Conservation (phyloP, 2,329 filamentous ascomycete genomes). For the Ambrosiella xylebori region DNA sequence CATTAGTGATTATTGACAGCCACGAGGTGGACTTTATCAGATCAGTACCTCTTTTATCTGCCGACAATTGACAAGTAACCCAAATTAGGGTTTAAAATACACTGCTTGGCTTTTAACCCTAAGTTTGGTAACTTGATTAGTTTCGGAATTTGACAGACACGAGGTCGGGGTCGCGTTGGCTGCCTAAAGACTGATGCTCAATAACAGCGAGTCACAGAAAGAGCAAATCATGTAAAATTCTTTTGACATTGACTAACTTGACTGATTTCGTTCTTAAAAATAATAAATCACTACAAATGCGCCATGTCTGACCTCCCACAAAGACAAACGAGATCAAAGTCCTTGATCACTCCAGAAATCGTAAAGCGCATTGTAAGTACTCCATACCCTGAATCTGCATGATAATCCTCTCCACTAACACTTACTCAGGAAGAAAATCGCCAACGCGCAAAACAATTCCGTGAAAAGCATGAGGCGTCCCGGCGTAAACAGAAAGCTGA, state of each 20-base stretch:
- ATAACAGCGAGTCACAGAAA: background rate
- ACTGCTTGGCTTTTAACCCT: no score
- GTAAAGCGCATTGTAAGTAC: conserved; percentile 35
- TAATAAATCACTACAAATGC: background rate
- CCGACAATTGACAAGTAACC: no score
- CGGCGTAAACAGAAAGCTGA: background rate
- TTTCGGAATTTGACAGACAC: no score
- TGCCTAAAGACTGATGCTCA: background rate
- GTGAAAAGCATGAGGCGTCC: conserved; percentile 49
- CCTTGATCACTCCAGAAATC: conserved; percentile 30
- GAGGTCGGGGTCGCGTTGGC: background rate
- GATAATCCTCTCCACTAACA: conserved; percentile 12
- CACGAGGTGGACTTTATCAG: no score
- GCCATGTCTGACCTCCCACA: conserved; percentile 1
- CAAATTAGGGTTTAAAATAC: no score
- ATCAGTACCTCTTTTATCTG: no score
- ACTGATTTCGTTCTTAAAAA: background rate
- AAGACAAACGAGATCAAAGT: conserved; percentile 2
- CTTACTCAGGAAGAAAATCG: conserved; percentile 60
- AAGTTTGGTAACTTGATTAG: no score
- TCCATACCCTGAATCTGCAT: conserved; percentile 7
- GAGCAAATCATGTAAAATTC: background rate
- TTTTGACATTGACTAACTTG: background rate
- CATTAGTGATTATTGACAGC: no score
- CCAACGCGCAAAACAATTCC: conserved; percentile 73